Evolutionary conservation across 2,329 filamentous ascomycete genomes (phyloP).

Genomic region (Talaromyces sp.): DNA sequence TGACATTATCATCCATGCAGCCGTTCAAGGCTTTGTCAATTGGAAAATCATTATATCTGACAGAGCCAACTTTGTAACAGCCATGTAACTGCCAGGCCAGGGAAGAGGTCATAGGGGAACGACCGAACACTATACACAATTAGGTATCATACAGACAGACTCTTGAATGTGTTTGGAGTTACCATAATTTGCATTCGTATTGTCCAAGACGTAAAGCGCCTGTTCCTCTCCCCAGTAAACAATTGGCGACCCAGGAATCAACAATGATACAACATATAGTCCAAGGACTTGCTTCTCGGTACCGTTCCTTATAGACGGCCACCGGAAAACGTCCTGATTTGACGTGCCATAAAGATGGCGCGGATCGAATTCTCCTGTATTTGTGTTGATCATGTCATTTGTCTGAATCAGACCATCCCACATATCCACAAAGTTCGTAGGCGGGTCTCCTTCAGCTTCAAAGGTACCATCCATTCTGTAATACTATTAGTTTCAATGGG

Average conservation of each 20-base stretch:
- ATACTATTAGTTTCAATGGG: not conserved
- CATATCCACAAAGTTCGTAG: slow-evolving; percentile 44
- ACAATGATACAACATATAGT: slow-evolving; percentile 48
- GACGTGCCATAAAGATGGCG: slow-evolving; percentile 55
- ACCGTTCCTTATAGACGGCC: slow-evolving; percentile 51
- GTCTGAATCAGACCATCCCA: slow-evolving; percentile 50
- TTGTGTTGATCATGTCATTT: slow-evolving; percentile 52
- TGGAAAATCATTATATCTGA: slow-evolving; percentile 50
- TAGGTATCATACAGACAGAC: not conserved
- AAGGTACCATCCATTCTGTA: slow-evolving; percentile 44
- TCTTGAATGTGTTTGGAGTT: not conserved
- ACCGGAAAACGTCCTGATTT: slow-evolving; percentile 58
- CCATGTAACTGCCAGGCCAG: slow-evolving; percentile 57
- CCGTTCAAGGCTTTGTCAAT: slow-evolving; percentile 45
- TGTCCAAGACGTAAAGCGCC: slow-evolving; percentile 55
- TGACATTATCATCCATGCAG: slow-evolving; percentile 49
- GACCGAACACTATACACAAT: slow-evolving; percentile 45
- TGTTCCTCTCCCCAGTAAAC: slow-evolving; percentile 59
- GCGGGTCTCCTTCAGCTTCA: slow-evolving; percentile 43
- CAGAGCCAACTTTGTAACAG: slow-evolving; percentile 50
- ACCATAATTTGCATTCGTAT: slow-evolving; percentile 53
- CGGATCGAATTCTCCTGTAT: slow-evolving; percentile 53
- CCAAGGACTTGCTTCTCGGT: slow-evolving; percentile 49
- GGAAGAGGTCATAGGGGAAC: slow-evolving; percentile 52
- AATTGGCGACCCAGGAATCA: slow-evolving; percentile 52